Percentiles rank a stretch among this genome's conserved stretches.
Evolutionary conservation across 1,139 yeast genomes (phyloP).

Genomic region (Saccharomycopsis hybrid): DNA sequence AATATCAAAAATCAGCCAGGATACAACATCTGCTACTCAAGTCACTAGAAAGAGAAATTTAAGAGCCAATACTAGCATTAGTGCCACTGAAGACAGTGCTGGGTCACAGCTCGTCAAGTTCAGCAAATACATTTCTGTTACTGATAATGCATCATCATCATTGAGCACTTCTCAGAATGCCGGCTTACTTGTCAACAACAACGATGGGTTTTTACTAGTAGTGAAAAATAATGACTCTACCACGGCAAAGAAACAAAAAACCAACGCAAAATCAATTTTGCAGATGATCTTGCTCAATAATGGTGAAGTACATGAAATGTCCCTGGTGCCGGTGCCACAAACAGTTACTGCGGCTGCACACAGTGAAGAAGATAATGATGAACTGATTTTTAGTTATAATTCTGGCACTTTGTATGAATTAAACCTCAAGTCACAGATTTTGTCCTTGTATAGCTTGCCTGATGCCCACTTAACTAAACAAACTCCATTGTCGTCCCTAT

Average conservation of each 20-base stretch:
- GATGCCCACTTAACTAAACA: not conserved
- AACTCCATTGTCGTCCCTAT: conserved; percentile 5
- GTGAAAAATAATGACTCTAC: not conserved
- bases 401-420: conserved; percentile 11
- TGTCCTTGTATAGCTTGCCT: conserved; percentile 6
- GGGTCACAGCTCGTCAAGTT: not conserved
- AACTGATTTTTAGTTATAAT: conserved; percentile 3
- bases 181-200: not conserved
- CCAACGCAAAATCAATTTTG: too few species aligned
- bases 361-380: not conserved
- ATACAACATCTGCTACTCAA: too few species aligned
- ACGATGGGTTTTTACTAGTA: conserved; percentile 13
- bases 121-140: too few species aligned
- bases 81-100: not conserved
- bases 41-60: too few species aligned
- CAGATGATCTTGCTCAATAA: not conserved
- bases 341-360: not conserved
- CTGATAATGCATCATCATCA: too few species aligned
- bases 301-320: conserved; percentile 9
- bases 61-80: too few species aligned
- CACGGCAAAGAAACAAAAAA: not conserved
- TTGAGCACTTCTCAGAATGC: not conserved
- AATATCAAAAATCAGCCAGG: too few species aligned
- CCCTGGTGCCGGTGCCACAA: too few species aligned
- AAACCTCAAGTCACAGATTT: not conserved